Base-by-base conservation (phyloP, 2,329 filamentous ascomycete genomes). In the Grosmannia huntii region DNA sequence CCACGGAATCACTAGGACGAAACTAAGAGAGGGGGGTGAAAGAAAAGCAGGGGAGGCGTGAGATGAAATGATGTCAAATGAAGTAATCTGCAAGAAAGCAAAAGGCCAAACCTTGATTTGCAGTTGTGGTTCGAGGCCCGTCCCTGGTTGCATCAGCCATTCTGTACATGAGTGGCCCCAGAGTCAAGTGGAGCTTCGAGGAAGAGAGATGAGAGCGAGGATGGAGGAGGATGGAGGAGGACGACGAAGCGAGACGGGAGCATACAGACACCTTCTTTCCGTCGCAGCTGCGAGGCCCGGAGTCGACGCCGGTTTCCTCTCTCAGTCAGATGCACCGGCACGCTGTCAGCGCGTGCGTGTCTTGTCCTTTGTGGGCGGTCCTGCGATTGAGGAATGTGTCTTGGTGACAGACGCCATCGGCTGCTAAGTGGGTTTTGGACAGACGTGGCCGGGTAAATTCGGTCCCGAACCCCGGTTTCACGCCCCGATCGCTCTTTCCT, bases 381-480 rank as follows among this genome's bases (percentile, higher is more conserved):
- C 48, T 16, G 48, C 25, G 11, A 19, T 25, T 12, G 31, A n/a
- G n/a, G 41, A 21, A 52, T n/a, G 28, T 33, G 33, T 31, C 33
- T 21, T 36, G n/a, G n/a, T 41, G 25, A 21, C 14, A 25, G 53
- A 21, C 23, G 25, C 14, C 25, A 28, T 33, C 28, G 7, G 46
- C 25, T 16, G 46, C 33, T 2, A 28, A 31, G 10, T 7, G 16
- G n/a, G 2, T 44, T 21, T 9, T 25, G 54, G 50, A 53, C 53
- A 10, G 38, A 56, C 33, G 33, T 27, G 25, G 50, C 38, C 55
- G 59, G 60, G 53, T 62, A 46, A 58, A 50, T 57, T 62, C 60
- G 60, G 60, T 60, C 59, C 60, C 60, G 60, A 62, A 55, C 14
- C 3, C 28, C 28, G 41, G 49, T 27, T 50, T 46, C 41, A 41